Evolutionary conservation across 495 filamentous ascomycete genomes (phyloP).

Genomic region (Pyrenopolyporus hunteri): DNA sequence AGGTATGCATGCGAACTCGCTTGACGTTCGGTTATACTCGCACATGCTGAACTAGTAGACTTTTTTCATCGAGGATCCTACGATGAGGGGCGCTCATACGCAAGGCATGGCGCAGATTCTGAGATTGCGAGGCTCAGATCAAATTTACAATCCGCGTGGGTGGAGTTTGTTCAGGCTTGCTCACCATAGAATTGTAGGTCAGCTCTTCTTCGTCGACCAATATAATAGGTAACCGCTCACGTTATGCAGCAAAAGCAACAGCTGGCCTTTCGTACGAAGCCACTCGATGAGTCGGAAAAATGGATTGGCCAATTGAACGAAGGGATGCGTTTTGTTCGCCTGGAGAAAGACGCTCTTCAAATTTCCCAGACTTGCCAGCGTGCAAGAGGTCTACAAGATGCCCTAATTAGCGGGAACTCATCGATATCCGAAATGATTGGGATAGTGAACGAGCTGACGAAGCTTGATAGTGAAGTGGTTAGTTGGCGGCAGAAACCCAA

Average conservation of each 20-base stretch:
- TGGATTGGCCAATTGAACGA: conserved; percentile 40
- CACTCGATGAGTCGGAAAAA: conserved; percentile 28
- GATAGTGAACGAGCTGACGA: conserved; percentile 35
- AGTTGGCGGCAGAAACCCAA: conserved; percentile 39
- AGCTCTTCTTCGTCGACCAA: not conserved
- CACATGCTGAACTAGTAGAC: conserved; percentile 29
- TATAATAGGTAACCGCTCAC: not conserved
- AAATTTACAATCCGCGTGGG: conserved; percentile 38
- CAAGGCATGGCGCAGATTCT: conserved; percentile 50
- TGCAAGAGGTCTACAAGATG: conserved; percentile 33
- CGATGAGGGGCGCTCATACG: conserved; percentile 37
- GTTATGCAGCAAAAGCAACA: conserved; percentile 40
- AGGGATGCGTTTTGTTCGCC: conserved; percentile 19
- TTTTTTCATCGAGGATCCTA: conserved; percentile 25
- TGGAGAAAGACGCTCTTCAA: conserved; percentile 40
- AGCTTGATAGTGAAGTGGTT: conserved; percentile 32
- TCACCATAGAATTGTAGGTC: conserved; percentile 42
- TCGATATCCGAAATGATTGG: conserved; percentile 22
- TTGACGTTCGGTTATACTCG: not conserved
- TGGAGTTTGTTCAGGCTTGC: conserved; percentile 45
- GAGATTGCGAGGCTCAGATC: conserved; percentile 39
- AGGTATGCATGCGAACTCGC: conserved; percentile 24
- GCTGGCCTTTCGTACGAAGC: conserved; percentile 32
- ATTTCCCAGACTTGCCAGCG: conserved; percentile 42
- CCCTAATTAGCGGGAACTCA: conserved; percentile 14